phyloP scores from a whole-genome alignment of 176 grass and related monocot species.

The Paspalum vaginatum region DNA sequence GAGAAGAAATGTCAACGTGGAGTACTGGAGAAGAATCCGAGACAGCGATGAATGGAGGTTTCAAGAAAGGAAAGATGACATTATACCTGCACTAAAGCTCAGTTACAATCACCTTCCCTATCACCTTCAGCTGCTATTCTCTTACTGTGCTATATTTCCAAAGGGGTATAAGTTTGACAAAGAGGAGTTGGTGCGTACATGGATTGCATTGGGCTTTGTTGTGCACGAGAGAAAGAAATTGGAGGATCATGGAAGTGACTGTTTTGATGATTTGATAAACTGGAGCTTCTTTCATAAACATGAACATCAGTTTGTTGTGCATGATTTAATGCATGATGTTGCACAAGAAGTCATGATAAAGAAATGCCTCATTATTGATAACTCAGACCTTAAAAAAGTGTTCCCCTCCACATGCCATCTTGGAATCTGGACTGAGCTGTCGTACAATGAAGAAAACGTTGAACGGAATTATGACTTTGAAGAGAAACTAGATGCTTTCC shows the following conservation, averaged over 20 bases:
- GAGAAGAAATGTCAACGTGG: background rate
- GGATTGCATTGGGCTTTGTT: constrained; percentile 56
- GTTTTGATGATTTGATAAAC: constrained; percentile 41
- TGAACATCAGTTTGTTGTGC: constrained; percentile 22
- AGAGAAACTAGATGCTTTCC: background rate
- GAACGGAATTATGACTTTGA: constrained; percentile 21
- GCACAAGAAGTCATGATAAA: constrained; percentile 16
- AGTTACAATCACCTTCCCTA: constrained; percentile 47
- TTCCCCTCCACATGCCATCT: constrained; percentile 14
- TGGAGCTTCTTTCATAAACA: constrained; percentile 45
- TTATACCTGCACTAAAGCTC: constrained; percentile 46
- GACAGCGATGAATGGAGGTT: constrained; percentile 44
- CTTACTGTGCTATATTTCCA: constrained; percentile 53
- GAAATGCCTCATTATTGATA: constrained; percentile 31
- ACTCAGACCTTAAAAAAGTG: background rate
- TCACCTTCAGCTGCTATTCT: constrained; percentile 46
- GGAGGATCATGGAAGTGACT: constrained; percentile 33
- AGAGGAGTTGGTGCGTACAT: constrained; percentile 39
- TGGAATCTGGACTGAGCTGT: constrained; percentile 12
- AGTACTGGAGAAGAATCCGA: constrained; percentile 41
- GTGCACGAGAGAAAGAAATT: background rate
- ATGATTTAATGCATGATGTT: constrained; percentile 61
- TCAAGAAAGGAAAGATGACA: background rate
- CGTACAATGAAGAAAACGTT: background rate
- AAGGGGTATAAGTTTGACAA: constrained; percentile 54